Percentiles rank a stretch among this genome's conserved stretches.
phyloP scores from a whole-genome alignment of 1,139 yeast genomes.

The Geotrichum candidum region DNA sequence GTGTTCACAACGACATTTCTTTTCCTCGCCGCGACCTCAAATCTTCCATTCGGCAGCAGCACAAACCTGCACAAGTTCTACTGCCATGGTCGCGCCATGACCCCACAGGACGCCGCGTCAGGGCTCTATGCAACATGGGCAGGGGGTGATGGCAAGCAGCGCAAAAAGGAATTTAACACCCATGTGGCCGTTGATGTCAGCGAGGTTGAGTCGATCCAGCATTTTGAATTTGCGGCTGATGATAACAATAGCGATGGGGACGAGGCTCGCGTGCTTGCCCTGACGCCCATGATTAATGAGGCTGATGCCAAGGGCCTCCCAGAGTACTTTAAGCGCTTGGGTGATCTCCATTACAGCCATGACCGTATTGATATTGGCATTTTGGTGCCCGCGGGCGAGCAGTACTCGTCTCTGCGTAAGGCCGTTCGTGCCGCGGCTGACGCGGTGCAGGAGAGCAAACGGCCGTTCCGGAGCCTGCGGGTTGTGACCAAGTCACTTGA shows the following conservation, averaged over 20 bases:
- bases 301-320: constrained; percentile 51
- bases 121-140: constrained; percentile 26
- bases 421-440: constrained; percentile 7
- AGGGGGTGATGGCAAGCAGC: constrained; percentile 26
- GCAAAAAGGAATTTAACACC: constrained; percentile 25
- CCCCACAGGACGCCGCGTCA: constrained; percentile 25
- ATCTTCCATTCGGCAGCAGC: background rate
- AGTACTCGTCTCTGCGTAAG: constrained; percentile 51
- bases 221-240: constrained; percentile 41
- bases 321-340: constrained; percentile 66
- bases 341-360: constrained; percentile 84
- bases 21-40: background rate
- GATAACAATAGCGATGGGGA: constrained; percentile 43
- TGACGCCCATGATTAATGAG: constrained; percentile 78
- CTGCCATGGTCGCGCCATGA: constrained; percentile 28
- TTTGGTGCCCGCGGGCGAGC: constrained; percentile 72
- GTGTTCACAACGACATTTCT: background rate
- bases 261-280: constrained; percentile 64
- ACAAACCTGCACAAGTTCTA: constrained; percentile 20
- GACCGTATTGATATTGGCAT: constrained; percentile 75
- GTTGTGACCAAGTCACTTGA: constrained; percentile 77
- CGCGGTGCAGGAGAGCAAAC: constrained; percentile 30
- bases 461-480: constrained; percentile 61
- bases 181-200: constrained; percentile 22
- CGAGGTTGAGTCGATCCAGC: constrained; percentile 32